A percentile compares a stretch with the other conserved stretches of the same genome.
phyloP scores from a whole-genome alignment of 495 filamentous ascomycete species.

The Trichocladium uniseriatum region DNA sequence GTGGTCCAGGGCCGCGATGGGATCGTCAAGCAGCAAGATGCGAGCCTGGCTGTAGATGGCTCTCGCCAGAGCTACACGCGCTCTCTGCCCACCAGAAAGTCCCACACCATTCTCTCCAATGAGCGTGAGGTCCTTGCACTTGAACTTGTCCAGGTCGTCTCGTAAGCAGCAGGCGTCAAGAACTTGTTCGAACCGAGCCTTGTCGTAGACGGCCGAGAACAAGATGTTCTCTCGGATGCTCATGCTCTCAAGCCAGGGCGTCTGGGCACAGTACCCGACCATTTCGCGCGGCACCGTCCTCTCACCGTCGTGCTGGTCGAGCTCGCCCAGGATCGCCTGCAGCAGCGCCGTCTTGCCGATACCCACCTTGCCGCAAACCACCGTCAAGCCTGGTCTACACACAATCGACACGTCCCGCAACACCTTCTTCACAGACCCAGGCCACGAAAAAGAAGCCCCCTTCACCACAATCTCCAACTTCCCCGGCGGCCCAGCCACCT shows the following conservation, averaged over 20 bases:
- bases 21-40: slow-evolving; percentile 90
- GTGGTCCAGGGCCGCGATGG: slow-evolving; percentile 88
- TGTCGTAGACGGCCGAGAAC: slow-evolving; percentile 65
- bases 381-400: slow-evolving; percentile 56
- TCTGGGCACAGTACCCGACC: slow-evolving; percentile 74
- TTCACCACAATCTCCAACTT: slow-evolving; percentile 42
- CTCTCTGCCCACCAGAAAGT: slow-evolving; percentile 90
- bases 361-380: slow-evolving; percentile 59
- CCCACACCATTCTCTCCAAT: slow-evolving; percentile 96
- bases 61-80: slow-evolving; percentile 80
- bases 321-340: slow-evolving; percentile 68
- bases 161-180: slow-evolving; percentile 85
- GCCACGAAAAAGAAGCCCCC: slow-evolving; percentile 68
- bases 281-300: slow-evolving; percentile 53
- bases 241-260: slow-evolving; percentile 88
- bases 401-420: slow-evolving; percentile 52
- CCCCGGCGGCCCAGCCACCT: slow-evolving; percentile 4
- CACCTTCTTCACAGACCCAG: slow-evolving; percentile 51
- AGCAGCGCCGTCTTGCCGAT: slow-evolving; percentile 74
- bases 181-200: slow-evolving; percentile 75
- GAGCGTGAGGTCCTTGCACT: slow-evolving; percentile 88
- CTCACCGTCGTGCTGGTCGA: slow-evolving; percentile 55
- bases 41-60: slow-evolving; percentile 90
- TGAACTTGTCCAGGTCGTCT: slow-evolving; percentile 79
- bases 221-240: slow-evolving; percentile 79